Percentiles rank a stretch among this genome's conserved stretches.
These are phyloP conservation scores for Coemansia sp. DNA, from an alignment of 192 early-diverging fungal genomes.

Conservation along the genomic window DNA sequence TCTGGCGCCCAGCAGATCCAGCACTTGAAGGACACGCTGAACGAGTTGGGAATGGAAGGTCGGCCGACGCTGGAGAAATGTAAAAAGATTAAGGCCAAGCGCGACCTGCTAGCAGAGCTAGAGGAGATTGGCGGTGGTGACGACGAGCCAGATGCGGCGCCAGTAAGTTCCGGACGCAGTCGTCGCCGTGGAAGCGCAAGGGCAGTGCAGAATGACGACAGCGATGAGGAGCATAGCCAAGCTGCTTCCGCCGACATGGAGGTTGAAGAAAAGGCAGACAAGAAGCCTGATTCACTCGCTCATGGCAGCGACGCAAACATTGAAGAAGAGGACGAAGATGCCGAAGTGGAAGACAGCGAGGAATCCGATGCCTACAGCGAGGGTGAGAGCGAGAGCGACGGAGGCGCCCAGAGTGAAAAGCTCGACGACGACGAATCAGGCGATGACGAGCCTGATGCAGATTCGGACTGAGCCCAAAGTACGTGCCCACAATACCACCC, in stretches of 20 bases:
- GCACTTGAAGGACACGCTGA: constrained; percentile 46
- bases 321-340: constrained; percentile 10
- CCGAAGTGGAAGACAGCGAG: background rate
- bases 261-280: background rate
- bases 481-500: background rate
- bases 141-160: constrained; percentile 13
- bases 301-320: background rate
- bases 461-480: background rate
- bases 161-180: constrained; percentile 9
- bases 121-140: constrained; percentile 42
- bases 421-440: background rate
- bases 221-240: background rate
- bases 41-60: constrained; percentile 55
- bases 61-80: constrained; percentile 60
- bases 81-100: constrained; percentile 54
- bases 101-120: constrained; percentile 57
- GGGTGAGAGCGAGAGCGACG: constrained; percentile 20
- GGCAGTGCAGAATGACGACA: constrained; percentile 12
- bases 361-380: constrained; percentile 25
- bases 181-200: constrained; percentile 18
- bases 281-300: background rate
- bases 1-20: constrained; percentile 46
- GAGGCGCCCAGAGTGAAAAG: constrained; percentile 15
- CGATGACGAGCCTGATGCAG: constrained; percentile 1
- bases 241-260: background rate